phyloP scores from a whole-genome alignment of 768 basidiomycete genomes.

The Suillus weaverae region DNA sequence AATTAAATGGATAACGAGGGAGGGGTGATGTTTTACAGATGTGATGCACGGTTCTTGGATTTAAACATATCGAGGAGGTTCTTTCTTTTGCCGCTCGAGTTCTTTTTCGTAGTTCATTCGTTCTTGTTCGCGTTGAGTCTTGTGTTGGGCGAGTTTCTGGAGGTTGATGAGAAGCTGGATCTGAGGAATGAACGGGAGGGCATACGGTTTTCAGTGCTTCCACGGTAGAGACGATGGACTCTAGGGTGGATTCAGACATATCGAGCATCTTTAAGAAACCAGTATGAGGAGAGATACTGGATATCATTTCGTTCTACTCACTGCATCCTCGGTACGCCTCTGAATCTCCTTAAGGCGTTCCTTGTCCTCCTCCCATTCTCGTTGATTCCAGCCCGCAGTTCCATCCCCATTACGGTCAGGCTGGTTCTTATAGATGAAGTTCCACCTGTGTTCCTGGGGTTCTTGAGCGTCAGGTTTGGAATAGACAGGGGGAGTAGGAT shows the following conservation, averaged over 20 bases:
- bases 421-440: constrained; percentile 8
- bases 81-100: constrained; percentile 49
- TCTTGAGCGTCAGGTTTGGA: constrained; percentile 13
- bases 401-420: constrained; percentile 12
- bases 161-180: neutral
- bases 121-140: constrained; percentile 26
- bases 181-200: constrained; percentile 12
- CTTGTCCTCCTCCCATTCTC: constrained; percentile 48
- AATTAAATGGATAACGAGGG: constrained; percentile 18
- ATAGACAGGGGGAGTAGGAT: constrained; percentile 13
- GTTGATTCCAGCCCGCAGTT: constrained; percentile 26
- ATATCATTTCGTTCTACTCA: constrained; percentile 25
- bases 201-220: constrained; percentile 62
- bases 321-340: constrained; percentile 51
- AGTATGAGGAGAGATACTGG: neutral
- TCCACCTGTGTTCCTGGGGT: constrained; percentile 13
- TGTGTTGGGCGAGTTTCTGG: constrained; percentile 36
- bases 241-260: constrained; percentile 67
- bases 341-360: constrained; percentile 46
- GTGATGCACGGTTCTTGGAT: constrained; percentile 15
- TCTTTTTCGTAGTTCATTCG: constrained; percentile 51
- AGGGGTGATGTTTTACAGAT: constrained; percentile 25
- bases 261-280: constrained; percentile 47
- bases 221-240: constrained; percentile 54
- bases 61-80: constrained; percentile 25